Evolutionary conservation across 139 green algal species (phyloP), one percentile per base, ranked within the genome.

Genomic region (Tetradesmus obliquus): DNA sequence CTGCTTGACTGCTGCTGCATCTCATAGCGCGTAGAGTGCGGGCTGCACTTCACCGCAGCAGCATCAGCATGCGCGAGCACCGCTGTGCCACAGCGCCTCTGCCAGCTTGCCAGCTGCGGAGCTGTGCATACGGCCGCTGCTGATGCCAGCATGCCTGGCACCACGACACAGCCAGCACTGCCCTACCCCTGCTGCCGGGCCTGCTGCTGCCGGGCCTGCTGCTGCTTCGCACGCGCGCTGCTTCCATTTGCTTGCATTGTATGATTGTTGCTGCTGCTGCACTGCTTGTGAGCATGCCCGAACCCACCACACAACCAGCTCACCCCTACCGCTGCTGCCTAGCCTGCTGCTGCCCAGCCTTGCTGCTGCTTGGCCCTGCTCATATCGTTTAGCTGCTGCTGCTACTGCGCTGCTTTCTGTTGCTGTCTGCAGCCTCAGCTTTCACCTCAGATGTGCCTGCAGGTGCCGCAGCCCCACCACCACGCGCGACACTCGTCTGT

Each of bases 381-480:
- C 17, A 17, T 19, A 24, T 10, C 17, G 1, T 24, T 17, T 4
- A 7, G 17, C 66, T 76, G 66, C 15, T 24, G 66, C 66, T 81
- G 24, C n/a, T 82, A n/a, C 22, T 53, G n/a, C 24, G 1, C 54
- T 3, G 3, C 4, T 17, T 81, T 19, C 24, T 51, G 76, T 55
- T 62, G 80, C 19, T 13, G 6, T 45, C 10, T 51, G 72, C 19
- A 81, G 72, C 72, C 19, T 10, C 24, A 60, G n/a, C 32, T 45
- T 74, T 1, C 96, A 97, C 7, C 96, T 88, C 8, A 96, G 89
- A 91, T 98, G 96, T 0, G 90, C 74, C 80, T 99, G 90, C 15
- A 98, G 98, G 92, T 99, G 96, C 7, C 94, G 90, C 74, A 99
- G 91, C n/a, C 98, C 98, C 13, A 99, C 87, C 55, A 99, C 98